Conservation (phyloP, 495 filamentous ascomycete genomes). For the Aspergillus asperescens region DNA sequence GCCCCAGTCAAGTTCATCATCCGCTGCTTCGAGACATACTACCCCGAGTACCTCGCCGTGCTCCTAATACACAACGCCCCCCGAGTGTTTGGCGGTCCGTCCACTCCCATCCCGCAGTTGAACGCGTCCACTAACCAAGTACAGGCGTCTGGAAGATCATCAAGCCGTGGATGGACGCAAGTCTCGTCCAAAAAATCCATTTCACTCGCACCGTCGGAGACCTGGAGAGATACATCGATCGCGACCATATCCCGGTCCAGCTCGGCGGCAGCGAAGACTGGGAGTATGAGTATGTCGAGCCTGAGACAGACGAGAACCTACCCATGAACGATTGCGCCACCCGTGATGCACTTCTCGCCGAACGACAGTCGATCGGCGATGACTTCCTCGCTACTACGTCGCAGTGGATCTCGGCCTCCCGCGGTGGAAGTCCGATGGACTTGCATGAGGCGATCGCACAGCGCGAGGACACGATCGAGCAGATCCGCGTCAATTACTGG, state of each 20-base stretch:
- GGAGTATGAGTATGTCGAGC: conserved; percentile 73
- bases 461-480: background rate
- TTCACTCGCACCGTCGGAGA: conserved; percentile 76
- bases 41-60: conserved; percentile 77
- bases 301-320: conserved; percentile 62
- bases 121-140: too few species aligned
- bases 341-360: conserved; percentile 49
- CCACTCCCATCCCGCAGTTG: too few species aligned
- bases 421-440: background rate
- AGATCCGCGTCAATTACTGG: conserved; percentile 8
- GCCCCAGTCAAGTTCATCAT: conserved; percentile 92
- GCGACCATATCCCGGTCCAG: conserved; percentile 61
- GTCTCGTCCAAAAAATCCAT: conserved; percentile 82
- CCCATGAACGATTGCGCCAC: conserved; percentile 57
- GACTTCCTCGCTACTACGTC: conserved; percentile 63
- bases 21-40: conserved; percentile 92
- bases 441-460: background rate
- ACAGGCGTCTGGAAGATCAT: conserved; percentile 76
- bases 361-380: conserved; percentile 52
- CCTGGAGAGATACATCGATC: conserved; percentile 63
- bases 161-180: conserved; percentile 84
- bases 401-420: conserved; percentile 50
- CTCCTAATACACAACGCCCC: conserved; percentile 88
- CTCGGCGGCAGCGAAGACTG: conserved; percentile 80
- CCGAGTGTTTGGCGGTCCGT: conserved; percentile 76